These are phyloP conservation scores for Fusarium tanahbumbuense DNA, from an alignment of 2,329 filamentous ascomycete genomes.

Conservation along the genomic window DNA sequence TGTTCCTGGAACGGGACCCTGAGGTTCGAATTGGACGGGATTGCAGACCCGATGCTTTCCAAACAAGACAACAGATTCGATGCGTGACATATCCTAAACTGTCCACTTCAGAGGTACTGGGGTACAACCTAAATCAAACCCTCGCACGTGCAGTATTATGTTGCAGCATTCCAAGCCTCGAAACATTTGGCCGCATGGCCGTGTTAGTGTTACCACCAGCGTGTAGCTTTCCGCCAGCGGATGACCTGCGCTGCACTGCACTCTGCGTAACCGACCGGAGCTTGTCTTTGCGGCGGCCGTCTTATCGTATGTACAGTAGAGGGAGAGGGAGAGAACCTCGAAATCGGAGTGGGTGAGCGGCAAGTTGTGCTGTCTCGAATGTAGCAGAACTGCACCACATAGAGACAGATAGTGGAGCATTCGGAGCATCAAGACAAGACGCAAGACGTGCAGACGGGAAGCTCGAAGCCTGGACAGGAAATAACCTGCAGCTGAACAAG, in stretches of 20 bases:
- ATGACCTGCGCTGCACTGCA: constrained; percentile 36
- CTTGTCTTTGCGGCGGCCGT: constrained; percentile 18
- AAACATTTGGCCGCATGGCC: constrained; percentile 38
- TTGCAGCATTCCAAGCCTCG: constrained; percentile 42
- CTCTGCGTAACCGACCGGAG: constrained; percentile 31
- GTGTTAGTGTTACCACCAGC: constrained; percentile 36
- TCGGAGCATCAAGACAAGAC: constrained; percentile 9
- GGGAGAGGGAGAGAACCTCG: constrained; percentile 3
- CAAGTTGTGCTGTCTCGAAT: constrained; percentile 23
- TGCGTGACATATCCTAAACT: constrained; percentile 35
- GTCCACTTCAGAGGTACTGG: constrained; percentile 14
- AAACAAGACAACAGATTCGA: constrained; percentile 17
- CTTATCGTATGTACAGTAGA: background rate
- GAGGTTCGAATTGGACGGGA: constrained; percentile 18
- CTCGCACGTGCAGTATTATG: constrained; percentile 43
- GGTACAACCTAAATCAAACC: constrained; percentile 34
- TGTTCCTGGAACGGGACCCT: constrained; percentile 6
- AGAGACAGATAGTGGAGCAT: constrained; percentile 33
- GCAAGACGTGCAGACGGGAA: constrained; percentile 35
- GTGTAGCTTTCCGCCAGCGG: constrained; percentile 42
- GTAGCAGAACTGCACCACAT: constrained; percentile 36
- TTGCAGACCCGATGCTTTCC: constrained; percentile 27
- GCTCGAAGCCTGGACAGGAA: constrained; percentile 25
- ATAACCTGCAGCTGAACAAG: constrained; percentile 27
- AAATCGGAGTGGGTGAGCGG: constrained; percentile 31